Percentiles rank a stretch among this genome's conserved stretches.
These are phyloP conservation scores for Apiospora malaysiana DNA, from an alignment of 2,329 filamentous ascomycete genomes.

Conservation along the genomic window DNA sequence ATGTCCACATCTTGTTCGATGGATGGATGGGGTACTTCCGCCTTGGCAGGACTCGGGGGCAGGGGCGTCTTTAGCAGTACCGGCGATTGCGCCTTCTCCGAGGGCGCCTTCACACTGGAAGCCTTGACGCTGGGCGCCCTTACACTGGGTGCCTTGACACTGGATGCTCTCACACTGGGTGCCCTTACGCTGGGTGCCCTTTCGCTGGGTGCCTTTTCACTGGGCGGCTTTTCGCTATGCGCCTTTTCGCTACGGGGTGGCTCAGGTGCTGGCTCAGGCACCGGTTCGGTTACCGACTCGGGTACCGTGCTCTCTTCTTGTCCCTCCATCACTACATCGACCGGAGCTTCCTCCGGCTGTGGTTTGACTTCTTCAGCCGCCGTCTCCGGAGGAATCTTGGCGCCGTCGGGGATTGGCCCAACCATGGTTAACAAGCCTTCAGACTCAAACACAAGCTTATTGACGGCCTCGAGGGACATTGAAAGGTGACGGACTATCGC, in stretches of 20 bases:
- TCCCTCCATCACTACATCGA: conserved; percentile 19
- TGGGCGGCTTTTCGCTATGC: background rate
- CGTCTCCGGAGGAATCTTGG: conserved; percentile 32
- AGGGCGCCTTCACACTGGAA: conserved; percentile 1
- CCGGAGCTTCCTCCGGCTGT: conserved; percentile 26
- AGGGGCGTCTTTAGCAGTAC: conserved; percentile 24
- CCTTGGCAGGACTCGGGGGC: conserved; percentile 22
- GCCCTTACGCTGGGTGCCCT: background rate
- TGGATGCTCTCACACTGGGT: background rate
- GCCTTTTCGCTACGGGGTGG: conserved; percentile 4
- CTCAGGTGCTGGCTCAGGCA: conserved; percentile 2
- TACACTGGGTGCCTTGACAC: background rate
- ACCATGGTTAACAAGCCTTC: conserved; percentile 52
- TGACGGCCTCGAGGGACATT: conserved; percentile 55
- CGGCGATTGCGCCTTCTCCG: conserved; percentile 30
- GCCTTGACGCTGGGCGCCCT: background rate
- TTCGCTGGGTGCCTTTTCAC: background rate
- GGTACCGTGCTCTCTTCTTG: background rate
- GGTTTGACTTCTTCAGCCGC: conserved; percentile 27
- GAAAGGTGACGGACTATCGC: conserved; percentile 54
- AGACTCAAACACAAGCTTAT: conserved; percentile 51
- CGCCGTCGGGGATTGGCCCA: conserved; percentile 46
- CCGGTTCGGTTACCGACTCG: background rate
- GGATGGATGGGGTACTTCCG: conserved; percentile 35
- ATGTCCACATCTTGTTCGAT: conserved; percentile 37